Percentiles rank a stretch among this genome's conserved stretches.
These are phyloP conservation scores for Thielaviopsis ethacetica DNA, from an alignment of 2,329 filamentous ascomycete species.

Conservation along the genomic window DNA sequence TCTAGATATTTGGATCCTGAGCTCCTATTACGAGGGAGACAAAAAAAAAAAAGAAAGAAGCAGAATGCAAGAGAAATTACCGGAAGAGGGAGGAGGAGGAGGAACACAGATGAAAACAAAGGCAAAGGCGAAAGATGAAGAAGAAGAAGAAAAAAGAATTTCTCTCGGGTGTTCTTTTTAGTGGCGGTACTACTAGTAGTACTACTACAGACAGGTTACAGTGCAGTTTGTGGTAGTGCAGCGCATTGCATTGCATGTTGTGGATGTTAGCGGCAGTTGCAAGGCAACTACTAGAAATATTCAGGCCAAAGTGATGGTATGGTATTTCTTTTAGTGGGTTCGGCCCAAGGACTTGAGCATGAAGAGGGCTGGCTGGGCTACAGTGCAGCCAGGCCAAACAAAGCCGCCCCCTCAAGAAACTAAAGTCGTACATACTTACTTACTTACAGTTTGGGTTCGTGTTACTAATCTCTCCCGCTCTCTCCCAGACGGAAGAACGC, in stretches of 20 bases:
- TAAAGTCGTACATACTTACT: no score
- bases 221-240: background rate
- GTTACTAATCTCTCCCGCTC: background rate
- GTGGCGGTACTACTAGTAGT: no score
- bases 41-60: no score
- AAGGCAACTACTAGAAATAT: background rate
- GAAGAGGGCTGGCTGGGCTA: no score
- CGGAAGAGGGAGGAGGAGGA: no score
- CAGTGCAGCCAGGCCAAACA: no score
- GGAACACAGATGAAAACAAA: background rate
- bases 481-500: background rate
- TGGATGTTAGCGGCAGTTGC: background rate
- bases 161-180: no score
- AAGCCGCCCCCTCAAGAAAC: no score
- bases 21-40: background rate
- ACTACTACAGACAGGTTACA: background rate
- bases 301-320: background rate
- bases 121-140: background rate
- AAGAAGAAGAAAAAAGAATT: background rate
- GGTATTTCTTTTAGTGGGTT: no score
- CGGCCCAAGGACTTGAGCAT: no score
- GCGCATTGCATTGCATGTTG: background rate
- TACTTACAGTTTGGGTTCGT: background rate
- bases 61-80: no score
- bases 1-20: background rate